Evolutionary conservation across 495 filamentous ascomycete species (phyloP).

Genomic region (Penicillium egyptiacum): DNA sequence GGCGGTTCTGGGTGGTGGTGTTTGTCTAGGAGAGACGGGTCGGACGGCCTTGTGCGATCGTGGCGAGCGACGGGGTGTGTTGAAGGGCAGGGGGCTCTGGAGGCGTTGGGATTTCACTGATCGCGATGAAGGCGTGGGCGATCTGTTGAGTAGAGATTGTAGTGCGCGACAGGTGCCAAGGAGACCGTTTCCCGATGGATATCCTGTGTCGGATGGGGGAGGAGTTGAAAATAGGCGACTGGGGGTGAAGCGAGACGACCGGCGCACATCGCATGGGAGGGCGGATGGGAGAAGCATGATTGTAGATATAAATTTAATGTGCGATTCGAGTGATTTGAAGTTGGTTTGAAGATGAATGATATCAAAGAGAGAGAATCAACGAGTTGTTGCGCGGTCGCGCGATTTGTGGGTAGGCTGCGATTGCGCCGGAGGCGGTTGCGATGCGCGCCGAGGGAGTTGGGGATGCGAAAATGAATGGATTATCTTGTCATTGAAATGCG

Average conservation of each 20-base stretch:
- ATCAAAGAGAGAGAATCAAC: neutral
- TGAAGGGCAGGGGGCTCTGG: slow-evolving; percentile 51
- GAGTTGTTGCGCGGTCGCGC: slow-evolving; percentile 13
- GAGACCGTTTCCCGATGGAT: slow-evolving; percentile 56
- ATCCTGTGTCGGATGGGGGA: slow-evolving; percentile 54
- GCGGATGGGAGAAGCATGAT: slow-evolving; percentile 72
- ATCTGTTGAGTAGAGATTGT: slow-evolving; percentile 61
- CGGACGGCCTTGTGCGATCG: slow-evolving; percentile 39
- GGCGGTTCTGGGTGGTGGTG: slow-evolving; percentile 27
- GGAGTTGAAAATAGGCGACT: slow-evolving; percentile 65
- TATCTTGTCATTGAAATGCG: slow-evolving; percentile 23
- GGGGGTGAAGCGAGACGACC: slow-evolving; percentile 53
- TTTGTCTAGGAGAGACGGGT: slow-evolving; percentile 38
- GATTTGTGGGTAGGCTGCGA: slow-evolving; percentile 30
- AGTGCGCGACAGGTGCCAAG: slow-evolving; percentile 69
- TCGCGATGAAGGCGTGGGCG: slow-evolving; percentile 40
- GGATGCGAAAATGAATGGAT: slow-evolving; percentile 24
- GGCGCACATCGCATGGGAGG: slow-evolving; percentile 65
- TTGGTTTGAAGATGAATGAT: slow-evolving; percentile 6
- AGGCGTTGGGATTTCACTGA: slow-evolving; percentile 44
- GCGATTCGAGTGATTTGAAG: slow-evolving; percentile 5
- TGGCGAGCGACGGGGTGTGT: slow-evolving; percentile 52
- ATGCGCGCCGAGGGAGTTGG: slow-evolving; percentile 25
- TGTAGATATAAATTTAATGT: slow-evolving; percentile 12
- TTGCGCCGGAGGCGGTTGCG: slow-evolving; percentile 42